phyloP scores from a whole-genome alignment of 805 yeast genomes.

The Wickerhamiella allomyrinae region DNA sequence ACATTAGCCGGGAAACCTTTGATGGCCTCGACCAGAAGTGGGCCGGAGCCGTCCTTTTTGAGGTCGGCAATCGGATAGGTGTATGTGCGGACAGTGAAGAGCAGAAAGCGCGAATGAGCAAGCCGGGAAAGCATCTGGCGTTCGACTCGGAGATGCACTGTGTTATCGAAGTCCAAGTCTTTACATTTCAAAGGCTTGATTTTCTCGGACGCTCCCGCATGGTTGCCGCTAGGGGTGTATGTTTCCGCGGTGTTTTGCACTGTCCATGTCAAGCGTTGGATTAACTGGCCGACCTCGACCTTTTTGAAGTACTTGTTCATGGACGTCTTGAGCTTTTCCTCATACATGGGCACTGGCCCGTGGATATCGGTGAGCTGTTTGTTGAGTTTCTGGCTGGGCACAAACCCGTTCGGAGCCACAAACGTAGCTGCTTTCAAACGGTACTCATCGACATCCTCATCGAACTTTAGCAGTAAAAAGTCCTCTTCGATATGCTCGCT shows the following conservation, averaged over 20 bases:
- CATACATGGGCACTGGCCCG: conserved; percentile 58
- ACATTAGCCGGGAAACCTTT: conserved; percentile 46
- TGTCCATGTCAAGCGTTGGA: conserved; percentile 57
- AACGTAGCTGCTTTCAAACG: conserved; percentile 41
- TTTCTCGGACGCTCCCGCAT: conserved; percentile 24
- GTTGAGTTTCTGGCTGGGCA: conserved; percentile 40
- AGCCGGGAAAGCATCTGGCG: conserved; percentile 43
- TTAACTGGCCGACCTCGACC: conserved; percentile 38
- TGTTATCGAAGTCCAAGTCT: conserved; percentile 25
- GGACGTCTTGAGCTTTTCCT: conserved; percentile 37
- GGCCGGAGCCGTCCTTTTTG: conserved; percentile 33
- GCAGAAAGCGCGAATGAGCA: conserved; percentile 33
- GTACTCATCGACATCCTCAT: conserved; percentile 25
- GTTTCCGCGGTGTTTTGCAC: conserved; percentile 36
- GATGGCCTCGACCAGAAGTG: conserved; percentile 48
- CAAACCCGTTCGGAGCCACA: conserved; percentile 62
- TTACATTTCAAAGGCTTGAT: conserved; percentile 21
- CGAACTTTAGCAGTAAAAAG: conserved; percentile 42
- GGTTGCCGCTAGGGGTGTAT: conserved; percentile 34
- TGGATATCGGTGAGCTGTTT: conserved; percentile 47
- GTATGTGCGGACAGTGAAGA: conserved; percentile 45
- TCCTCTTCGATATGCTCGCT: conserved; percentile 44
- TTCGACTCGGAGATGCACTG: conserved; percentile 44
- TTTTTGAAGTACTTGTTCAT: conserved; percentile 56
- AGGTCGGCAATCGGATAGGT: conserved; percentile 37